Conservation (phyloP, 148 eudicot species). For the Spergularia marina region DNA sequence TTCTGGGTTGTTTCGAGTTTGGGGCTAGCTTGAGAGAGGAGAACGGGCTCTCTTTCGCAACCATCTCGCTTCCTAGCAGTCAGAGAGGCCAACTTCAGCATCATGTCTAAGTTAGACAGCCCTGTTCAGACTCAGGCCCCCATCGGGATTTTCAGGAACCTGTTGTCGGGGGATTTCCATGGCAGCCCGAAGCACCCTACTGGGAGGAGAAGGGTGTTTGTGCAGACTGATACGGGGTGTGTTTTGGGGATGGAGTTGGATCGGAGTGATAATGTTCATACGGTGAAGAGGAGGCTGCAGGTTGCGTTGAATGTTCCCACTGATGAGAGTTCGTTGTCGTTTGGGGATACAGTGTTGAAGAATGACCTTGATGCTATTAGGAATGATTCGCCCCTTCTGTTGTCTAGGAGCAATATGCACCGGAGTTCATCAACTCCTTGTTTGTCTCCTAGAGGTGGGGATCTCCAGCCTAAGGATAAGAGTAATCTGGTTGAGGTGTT, state of each 20-base stretch:
- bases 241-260: constrained; percentile 93
- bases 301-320: constrained; percentile 71
- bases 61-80: constrained; percentile 36
- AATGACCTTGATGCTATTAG: constrained; percentile 83
- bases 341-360: constrained; percentile 85
- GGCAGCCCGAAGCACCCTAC: constrained; percentile 41
- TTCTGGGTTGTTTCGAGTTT: constrained; percentile 28
- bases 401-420: constrained; percentile 65
- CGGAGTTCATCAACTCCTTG: constrained; percentile 97
- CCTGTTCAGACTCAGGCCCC: constrained; percentile 89
- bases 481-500: constrained; percentile 76
- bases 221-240: constrained; percentile 88
- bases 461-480: constrained; percentile 59
- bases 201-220: constrained; percentile 81
- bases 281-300: constrained; percentile 84
- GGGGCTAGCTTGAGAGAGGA: constrained; percentile 41
- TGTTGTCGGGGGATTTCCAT: constrained; percentile 52
- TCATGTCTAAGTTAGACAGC: constrained; percentile 71
- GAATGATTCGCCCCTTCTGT: constrained; percentile 79
- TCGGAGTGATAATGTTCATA: constrained; percentile 84
- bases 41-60: constrained; percentile 43
- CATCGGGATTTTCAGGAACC: constrained; percentile 56
- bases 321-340: constrained; percentile 84
- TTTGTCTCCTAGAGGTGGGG: constrained; percentile 73
- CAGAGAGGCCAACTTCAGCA: constrained; percentile 15